A percentile compares a stretch with the other conserved stretches of the same genome.
Conservation (phyloP, 331 rosid genomes). For the Malus hybrid region DNA sequence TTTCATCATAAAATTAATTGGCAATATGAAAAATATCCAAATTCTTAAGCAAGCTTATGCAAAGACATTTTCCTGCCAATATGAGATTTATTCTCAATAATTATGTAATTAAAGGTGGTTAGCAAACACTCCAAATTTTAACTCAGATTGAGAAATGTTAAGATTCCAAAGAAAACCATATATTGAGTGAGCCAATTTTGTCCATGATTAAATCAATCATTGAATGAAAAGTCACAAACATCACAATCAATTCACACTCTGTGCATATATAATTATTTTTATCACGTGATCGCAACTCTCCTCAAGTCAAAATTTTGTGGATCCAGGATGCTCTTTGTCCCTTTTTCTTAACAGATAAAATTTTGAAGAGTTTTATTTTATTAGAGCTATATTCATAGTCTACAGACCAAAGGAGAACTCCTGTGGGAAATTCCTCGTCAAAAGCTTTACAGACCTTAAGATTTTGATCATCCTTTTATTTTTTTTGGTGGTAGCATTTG, state of each 20-base stretch:
- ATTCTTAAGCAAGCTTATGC: too few relatives aligned
- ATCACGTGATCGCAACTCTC: conserved; percentile 5
- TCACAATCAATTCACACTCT: conserved; percentile 23
- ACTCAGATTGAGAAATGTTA: neutral
- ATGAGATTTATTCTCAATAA: too few relatives aligned
- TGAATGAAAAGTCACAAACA: conserved; percentile 7
- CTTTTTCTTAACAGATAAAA: neutral
- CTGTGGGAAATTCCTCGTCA: neutral
- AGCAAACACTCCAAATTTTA: neutral
- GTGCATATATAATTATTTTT: neutral
- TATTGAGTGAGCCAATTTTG: conserved; percentile 5
- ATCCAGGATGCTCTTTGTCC: neutral
- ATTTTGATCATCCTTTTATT: neutral
- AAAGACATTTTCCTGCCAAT: too few relatives aligned
- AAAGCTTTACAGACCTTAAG: neutral
- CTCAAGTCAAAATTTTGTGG: conserved; percentile 3
- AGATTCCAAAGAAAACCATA: neutral
- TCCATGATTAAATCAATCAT: neutral
- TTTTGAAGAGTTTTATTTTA: neutral
- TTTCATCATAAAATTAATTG: too few relatives aligned
- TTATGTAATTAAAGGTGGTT: neutral
- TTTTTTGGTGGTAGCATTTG: neutral
- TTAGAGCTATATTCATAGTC: neutral
- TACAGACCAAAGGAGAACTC: neutral
- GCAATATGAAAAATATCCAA: too few relatives aligned